Evolutionary conservation across 768 basidiomycete species (phyloP).

Genomic region (Auricularia auricula-judae): DNA sequence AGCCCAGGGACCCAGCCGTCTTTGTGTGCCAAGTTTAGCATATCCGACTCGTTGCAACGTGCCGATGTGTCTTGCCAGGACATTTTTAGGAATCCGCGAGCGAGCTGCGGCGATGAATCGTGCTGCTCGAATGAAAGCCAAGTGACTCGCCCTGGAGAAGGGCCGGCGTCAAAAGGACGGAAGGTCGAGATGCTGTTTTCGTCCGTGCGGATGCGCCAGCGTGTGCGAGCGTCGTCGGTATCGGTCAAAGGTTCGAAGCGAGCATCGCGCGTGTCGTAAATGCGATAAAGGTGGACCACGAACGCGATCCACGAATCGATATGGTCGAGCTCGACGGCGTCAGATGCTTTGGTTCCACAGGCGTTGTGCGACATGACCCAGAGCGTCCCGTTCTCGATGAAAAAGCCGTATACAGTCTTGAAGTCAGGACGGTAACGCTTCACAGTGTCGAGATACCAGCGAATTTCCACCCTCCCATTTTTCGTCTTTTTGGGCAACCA

Average conservation of each 20-base stretch:
- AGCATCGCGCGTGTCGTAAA: neutral
- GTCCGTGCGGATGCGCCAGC: neutral
- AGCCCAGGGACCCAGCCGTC: neutral
- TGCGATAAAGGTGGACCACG: neutral
- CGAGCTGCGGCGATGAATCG: neutral
- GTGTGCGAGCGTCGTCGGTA: neutral
- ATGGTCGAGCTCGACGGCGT: neutral
- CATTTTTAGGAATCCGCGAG: neutral
- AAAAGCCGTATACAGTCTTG: neutral
- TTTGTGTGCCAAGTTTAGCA: neutral
- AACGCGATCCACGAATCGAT: neutral
- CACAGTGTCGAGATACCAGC: neutral
- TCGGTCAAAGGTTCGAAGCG: neutral
- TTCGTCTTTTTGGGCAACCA: no score
- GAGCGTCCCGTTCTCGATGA: neutral
- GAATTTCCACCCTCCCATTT: no score
- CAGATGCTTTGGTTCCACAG: neutral
- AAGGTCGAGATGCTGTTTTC: neutral
- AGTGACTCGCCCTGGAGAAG: neutral
- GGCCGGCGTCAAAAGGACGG: neutral
- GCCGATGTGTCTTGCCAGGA: neutral
- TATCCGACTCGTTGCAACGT: neutral
- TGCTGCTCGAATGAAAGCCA: neutral
- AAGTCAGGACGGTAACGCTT: neutral
- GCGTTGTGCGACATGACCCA: neutral